A percentile compares a stretch with the other conserved stretches of the same genome.
Evolutionary conservation across 345 rosid genomes (phyloP).

Genomic region (Eutrema heterophyllum): DNA sequence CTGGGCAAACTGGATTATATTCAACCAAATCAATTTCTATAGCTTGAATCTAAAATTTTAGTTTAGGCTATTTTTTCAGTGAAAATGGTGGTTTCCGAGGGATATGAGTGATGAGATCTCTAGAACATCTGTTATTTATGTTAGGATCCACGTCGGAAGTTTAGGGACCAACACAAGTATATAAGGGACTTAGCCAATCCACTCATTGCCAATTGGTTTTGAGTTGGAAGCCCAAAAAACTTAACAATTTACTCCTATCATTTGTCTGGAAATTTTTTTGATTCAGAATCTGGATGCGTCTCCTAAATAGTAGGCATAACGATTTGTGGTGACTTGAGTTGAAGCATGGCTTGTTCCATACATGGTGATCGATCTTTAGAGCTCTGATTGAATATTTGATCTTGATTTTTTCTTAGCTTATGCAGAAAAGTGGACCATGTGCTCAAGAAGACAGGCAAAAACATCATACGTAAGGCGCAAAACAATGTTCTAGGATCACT

Average conservation of each 20-base stretch:
- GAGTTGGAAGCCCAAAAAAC: no score
- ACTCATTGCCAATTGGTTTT: no score
- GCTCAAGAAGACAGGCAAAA: neutral
- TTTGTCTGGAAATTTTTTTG: neutral
- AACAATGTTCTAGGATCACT: neutral
- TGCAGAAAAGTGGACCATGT: constrained; percentile 12
- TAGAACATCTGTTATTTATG: neutral
- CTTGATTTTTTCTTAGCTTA: neutral
- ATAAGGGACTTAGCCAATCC: no score
- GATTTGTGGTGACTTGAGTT: neutral
- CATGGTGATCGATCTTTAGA: neutral
- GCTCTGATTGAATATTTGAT: neutral
- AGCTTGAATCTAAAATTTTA: neutral
- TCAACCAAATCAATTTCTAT: neutral
- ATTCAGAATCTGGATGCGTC: neutral
- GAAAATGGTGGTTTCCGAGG: neutral
- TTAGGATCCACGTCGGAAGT: no score
- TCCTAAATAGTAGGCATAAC: neutral
- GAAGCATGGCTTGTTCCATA: neutral
- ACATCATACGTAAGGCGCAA: neutral
- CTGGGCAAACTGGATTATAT: neutral
- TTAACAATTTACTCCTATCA: neutral
- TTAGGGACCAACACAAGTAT: no score
- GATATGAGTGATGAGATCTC: neutral
- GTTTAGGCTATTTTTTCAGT: neutral